Evolutionary conservation across 225 moss, liverwort and hornwort species (phyloP), one percentile per base, ranked within the genome.

Genomic region (Bryum argenteum): DNA sequence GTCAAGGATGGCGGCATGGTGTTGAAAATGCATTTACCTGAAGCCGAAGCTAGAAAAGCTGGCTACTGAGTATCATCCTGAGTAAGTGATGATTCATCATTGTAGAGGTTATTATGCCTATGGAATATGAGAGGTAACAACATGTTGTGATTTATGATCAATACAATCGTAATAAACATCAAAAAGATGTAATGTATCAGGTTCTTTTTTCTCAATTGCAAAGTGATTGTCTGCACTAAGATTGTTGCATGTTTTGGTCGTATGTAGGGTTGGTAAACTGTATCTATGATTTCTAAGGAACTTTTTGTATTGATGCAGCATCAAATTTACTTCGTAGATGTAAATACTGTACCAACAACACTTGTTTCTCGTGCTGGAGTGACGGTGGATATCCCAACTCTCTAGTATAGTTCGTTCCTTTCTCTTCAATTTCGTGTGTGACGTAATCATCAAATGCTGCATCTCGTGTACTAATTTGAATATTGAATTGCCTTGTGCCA

Each of bases 1-100:
- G 56, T 77, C 75, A 70, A 92, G 91, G 93, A 80, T 89, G 90
- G 94, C 98, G 54, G 56, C 79, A 5, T 98, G 94, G 98, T 94
- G 98, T 75, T 83, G 98, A 57, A 94, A 94, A 66, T 98, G 98
- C 76, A 94, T 98, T 62, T 98, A 91, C 74, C 69, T 98, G 76
- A 94, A 90, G 78, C 98, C 98, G 24, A 98, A 98, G 80, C 79
- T 98, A 80, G 98, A 98, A 83, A 94, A 88, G 47, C 82, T 94
- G 42, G 81, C 94, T 23, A 94, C 91, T 26, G 92, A 94, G 64
- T 98, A 85, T 73, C 71, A 98, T 77, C 92, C 90, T 10, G 66
- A 87, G 93, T 92, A 89, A 39, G 90, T 83, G 65, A 19, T 24
- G 38, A n/a, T 23, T 48, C 17, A 6, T 6, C 16, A 17, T 1